Evolutionary conservation across 1,284 basidiomycete genomes (phyloP), one percentile per base, ranked within the genome.

Genomic region (Tilletia horrida): DNA sequence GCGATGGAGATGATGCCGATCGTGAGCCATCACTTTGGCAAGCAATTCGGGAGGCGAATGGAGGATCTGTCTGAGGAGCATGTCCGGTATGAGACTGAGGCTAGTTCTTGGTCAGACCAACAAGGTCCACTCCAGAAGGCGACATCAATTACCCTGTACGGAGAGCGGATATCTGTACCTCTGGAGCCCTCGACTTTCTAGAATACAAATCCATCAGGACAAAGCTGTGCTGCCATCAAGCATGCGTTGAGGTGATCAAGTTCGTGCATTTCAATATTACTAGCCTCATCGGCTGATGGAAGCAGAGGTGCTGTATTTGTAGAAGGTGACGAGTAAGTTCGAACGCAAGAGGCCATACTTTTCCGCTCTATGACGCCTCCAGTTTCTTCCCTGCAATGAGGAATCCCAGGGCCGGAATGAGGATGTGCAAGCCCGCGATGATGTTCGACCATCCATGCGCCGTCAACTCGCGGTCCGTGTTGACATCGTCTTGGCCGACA

Each of bases 391-490:
- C 55, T 13, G 55, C 55, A 40, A 59, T 59, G 25, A 59, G 27
- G 55, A 59, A 59, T 1, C 55, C 55, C 11, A 59, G 29, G 3
- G 55, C 55, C 9, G 55, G 55, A 3, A 59, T 35, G 13, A 59
- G 16, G 16, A 59, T 27, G 31, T 59, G 55, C 14, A 29, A 25
- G 27, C 93, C 94, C 0, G 93, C 88, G 0, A 90, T 83, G 3
- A 97, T 72, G 80, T 98, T 98, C 1, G 93, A 94, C 69, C 92
- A 88, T 3, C 95, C 95, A 80, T 98, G 95, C 0, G 88, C 93
- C 48, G 96, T 87, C 0, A 98, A 88, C 81, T 98, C 95, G 68
- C 90, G 89, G 80, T 98, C 90, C 1, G 94, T 94, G 75, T 97
- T 89, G 67, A 97, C 88, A 66, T 97, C 86, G 81, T 88, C 93